Evolutionary conservation across 2,329 filamentous ascomycete genomes (phyloP), one percentile per base, ranked within the genome.

Genomic region (Cephalotrichum gorgonifer): DNA sequence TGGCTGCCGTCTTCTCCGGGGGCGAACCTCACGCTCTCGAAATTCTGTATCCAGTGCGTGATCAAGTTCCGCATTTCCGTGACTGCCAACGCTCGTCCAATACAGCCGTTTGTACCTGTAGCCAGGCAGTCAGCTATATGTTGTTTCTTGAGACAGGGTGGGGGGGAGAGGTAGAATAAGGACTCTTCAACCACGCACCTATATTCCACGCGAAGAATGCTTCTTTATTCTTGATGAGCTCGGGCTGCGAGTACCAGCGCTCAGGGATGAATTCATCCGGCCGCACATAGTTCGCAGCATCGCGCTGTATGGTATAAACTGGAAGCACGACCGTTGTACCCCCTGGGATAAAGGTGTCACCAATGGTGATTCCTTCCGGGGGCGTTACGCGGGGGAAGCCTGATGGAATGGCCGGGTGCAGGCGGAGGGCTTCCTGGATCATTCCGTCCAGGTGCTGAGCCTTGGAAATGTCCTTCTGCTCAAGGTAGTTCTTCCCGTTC

Each of bases 371-470:
- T 2, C 70, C 70, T 38, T 67, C 58, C 0, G 62, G 59, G 0
- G 68, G 66, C 3, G 68, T 68, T 26, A 62, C 51, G 2, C 69
- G 55, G 41, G 62, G 60, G 5, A 64, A 28, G 2, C 64, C 66
- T 2, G 58, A 58, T 0, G 63, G 62, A 1, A 69, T 62, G 1
- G 67, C 55, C 2, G 68, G 67, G 39, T 64, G 56, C 4, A 71
- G 53, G 0, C 69, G 58, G 30, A 70, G 56, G 0, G 63, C 46
- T 51, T 73, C 70, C 43, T 72, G 61, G 43, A 73, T 65, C 33
- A 59, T 56, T 3, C 63, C 68, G 43, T 64, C 58, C 11, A 69
- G 58, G 39, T 61, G 57, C 15, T 52, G 49, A 25, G 63, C 50
- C 35, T 55, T 57, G 3, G 54, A 53, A 4, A 63, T 53, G 31